phyloP scores from a whole-genome alignment of 441 rosid genomes.

The Theobroma grandiflorum region DNA sequence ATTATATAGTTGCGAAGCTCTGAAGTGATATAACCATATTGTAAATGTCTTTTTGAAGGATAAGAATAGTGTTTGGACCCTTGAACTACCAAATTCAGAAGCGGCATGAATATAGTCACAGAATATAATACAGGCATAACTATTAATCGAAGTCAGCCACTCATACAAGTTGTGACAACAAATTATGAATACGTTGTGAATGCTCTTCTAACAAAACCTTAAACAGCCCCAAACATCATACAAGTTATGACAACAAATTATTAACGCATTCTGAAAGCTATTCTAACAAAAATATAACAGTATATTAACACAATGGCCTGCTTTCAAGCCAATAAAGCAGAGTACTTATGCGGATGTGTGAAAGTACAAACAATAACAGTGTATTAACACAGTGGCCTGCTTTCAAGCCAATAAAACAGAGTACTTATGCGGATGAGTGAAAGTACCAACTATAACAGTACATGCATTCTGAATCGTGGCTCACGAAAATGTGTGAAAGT shows the following conservation, averaged over 20 bases:
- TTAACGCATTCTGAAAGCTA: not conserved
- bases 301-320: not conserved
- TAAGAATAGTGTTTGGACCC: not conserved
- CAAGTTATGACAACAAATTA: not conserved
- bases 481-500: slow-evolving; percentile 9
- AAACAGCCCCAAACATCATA: not conserved
- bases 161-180: too few relatives aligned
- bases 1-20: not conserved
- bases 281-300: slow-evolving; percentile 12
- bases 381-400: not conserved
- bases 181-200: too few relatives aligned
- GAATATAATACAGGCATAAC: not conserved
- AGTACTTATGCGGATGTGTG: too few relatives aligned
- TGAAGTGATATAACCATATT: slow-evolving; percentile 9
- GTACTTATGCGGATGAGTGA: too few relatives aligned
- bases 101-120: not conserved
- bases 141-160: not conserved
- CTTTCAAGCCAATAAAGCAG: not conserved
- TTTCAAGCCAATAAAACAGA: not conserved
- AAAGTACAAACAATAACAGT: too few relatives aligned
- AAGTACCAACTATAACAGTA: too few relatives aligned
- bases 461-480: too few relatives aligned
- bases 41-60: not conserved
- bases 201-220: too few relatives aligned
- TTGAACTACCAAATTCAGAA: slow-evolving; percentile 5